Conservation (phyloP, 1,139 yeast species). For the Lodderomyces oxycetoniae region DNA sequence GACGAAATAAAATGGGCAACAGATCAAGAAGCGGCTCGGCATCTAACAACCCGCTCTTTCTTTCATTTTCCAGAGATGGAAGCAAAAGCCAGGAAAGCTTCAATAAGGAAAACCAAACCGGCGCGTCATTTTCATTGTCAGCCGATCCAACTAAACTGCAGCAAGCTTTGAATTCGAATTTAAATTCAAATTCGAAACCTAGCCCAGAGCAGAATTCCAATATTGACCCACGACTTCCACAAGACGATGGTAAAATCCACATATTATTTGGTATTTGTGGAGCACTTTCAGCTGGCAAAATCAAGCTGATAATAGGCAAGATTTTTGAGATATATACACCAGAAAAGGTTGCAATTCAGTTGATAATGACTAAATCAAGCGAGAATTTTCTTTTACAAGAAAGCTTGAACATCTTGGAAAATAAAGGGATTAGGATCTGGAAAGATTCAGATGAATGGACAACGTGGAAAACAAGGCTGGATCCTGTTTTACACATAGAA, state of each 20-base stretch:
- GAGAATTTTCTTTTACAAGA: constrained; percentile 73
- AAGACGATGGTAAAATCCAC: constrained; percentile 87
- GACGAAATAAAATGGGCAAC: constrained; percentile 36
- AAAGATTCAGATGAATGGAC: constrained; percentile 89
- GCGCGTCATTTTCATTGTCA: neutral
- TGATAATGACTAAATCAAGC: constrained; percentile 76
- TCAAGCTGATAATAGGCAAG: constrained; percentile 68
- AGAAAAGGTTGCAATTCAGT: constrained; percentile 71
- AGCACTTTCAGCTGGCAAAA: constrained; percentile 72
- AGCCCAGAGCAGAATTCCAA: constrained; percentile 51
- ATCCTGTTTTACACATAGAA: constrained; percentile 91
- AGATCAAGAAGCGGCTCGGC: constrained; percentile 41
- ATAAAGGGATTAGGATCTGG: constrained; percentile 64
- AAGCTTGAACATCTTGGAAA: constrained; percentile 35
- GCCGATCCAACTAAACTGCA: no score
- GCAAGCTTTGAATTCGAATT: no score
- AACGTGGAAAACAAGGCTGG: constrained; percentile 79
- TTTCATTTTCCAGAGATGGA: constrained; percentile 5
- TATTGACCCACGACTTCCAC: constrained; percentile 77
- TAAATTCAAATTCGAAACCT: no score
- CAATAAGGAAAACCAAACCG: constrained; percentile 3
- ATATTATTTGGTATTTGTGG: constrained; percentile 89
- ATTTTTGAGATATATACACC: constrained; percentile 75
- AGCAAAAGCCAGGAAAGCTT: constrained; percentile 11
- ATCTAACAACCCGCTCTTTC: constrained; percentile 6